A percentile compares a stretch with the other conserved stretches of the same genome.
Evolutionary conservation across 352 stramenopile species (phyloP).

Genomic region (Thalassiosira gravida): DNA sequence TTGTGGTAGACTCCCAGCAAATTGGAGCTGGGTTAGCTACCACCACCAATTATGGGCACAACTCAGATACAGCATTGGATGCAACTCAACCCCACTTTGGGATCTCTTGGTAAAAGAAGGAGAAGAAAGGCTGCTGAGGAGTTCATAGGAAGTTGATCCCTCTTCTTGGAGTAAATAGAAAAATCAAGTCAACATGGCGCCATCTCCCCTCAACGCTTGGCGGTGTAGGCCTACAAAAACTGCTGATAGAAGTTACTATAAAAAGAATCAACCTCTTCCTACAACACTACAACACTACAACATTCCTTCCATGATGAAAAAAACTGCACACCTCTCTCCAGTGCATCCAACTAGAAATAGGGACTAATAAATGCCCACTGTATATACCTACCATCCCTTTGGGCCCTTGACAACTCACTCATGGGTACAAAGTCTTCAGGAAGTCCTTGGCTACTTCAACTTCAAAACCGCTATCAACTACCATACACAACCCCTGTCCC

Average conservation of each 20-base stretch:
- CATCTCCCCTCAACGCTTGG: constrained; percentile 14
- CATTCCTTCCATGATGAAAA: not conserved
- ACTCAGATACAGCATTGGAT: constrained; percentile 19
- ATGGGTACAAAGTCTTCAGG: no score
- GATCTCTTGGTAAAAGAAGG: not conserved
- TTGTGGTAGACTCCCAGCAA: not conserved
- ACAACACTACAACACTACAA: constrained; percentile 12
- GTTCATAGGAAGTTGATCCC: not conserved
- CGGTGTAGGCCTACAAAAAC: not conserved
- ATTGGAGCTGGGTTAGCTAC: not conserved
- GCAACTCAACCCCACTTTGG: not conserved
- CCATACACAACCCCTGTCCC: no score
- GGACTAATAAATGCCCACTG: not conserved
- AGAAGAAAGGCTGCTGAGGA: not conserved
- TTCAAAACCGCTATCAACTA: no score
- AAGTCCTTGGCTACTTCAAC: no score
- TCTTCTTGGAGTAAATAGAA: constrained; percentile 5
- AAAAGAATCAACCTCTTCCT: constrained; percentile 12
- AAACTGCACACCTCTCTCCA: not conserved
- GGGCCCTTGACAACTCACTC: not conserved
- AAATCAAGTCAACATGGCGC: constrained; percentile 2
- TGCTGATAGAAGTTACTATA: constrained; percentile 1
- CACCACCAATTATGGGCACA: constrained; percentile 21
- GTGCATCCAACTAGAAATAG: not conserved
- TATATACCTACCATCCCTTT: not conserved